These are phyloP conservation scores for Coemansia sp. DNA, from an alignment of 192 early-diverging fungal species.

Conservation along the genomic window DNA sequence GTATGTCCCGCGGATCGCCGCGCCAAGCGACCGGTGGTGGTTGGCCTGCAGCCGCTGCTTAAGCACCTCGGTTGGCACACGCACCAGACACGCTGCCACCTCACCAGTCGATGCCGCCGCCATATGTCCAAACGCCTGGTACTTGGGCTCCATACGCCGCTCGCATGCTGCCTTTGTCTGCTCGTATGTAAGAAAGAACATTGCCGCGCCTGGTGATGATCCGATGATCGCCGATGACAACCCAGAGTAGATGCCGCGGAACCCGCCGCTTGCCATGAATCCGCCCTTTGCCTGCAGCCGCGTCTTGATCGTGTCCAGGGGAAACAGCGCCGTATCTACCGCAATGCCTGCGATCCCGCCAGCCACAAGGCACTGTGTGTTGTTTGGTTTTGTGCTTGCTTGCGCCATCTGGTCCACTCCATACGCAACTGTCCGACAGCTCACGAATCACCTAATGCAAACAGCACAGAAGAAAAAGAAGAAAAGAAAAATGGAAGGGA, in stretches of 20 bases:
- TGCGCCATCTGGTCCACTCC: constrained; percentile 14
- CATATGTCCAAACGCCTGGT: constrained; percentile 80
- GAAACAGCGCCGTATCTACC: constrained; percentile 91
- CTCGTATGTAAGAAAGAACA: constrained; percentile 96
- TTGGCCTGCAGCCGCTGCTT: constrained; percentile 95
- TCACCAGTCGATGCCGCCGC: constrained; percentile 86
- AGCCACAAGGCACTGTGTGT: constrained; percentile 62
- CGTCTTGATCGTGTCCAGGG: constrained; percentile 97
- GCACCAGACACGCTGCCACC: constrained; percentile 86
- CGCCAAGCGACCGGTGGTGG: constrained; percentile 64
- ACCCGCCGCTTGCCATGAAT: constrained; percentile 82
- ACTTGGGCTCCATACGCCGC: constrained; percentile 25
- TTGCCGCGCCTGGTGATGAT: constrained; percentile 82
- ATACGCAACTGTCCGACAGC: not conserved
- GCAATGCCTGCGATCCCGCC: constrained; percentile 90
- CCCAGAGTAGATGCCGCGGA: constrained; percentile 88
- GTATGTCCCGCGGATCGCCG: constrained; percentile 67
- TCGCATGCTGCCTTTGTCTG: constrained; percentile 60
- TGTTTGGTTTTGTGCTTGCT: constrained; percentile 32
- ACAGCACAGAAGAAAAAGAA: not conserved
- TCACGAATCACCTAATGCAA: not conserved
- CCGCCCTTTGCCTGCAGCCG: constrained; percentile 85
- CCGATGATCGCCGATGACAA: constrained; percentile 89
- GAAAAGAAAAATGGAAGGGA: not conserved
- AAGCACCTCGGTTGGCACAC: constrained; percentile 94